Base-by-base conservation (phyloP, 2,329 filamentous ascomycete species). In the Penicillium vulpinum region DNA sequence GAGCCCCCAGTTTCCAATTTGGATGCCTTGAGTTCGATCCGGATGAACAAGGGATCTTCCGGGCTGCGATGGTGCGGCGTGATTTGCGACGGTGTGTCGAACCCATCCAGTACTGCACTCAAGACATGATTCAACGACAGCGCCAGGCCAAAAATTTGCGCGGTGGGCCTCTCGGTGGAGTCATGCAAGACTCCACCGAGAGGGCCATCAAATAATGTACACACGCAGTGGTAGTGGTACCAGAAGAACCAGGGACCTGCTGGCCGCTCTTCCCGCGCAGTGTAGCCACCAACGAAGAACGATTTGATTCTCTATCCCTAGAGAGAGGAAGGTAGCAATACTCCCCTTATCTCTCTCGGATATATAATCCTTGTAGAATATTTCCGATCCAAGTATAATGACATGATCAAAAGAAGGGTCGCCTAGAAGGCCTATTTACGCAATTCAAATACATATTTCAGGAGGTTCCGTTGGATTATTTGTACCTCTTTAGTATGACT, bases 11-110 rank as follows among this genome's bases (percentile, higher is more conserved):
- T 35, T 51, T 51, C 31, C 49, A 36, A 24, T 51, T 51, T 51
- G 49, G 49, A 36, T 44, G 49, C 18, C 49, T 51, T 11, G 49
- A 51, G 15, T 51, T 51, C 15, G 49, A 51, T 33, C 49, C 49
- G 4, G 49, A 51, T 26, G 49, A 51, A 21, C 49, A 51, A 29
- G 49, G 22, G 29, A 51, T 51, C 11, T 51, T 51, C 28, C 49
- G 49, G 9, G 8, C 28, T 51, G 49, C 49, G 22, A 43, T 51
- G 38, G 39, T 45, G 26, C 26, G 26, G 26, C 26, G 6, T 28
- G 49, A 52, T 45, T 52, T 52, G 29, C 26, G 49, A 24, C 38
- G 39, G 21, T 52, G 49, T 26, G 22, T 52, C 21, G 49, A 52
- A 21, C 44, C 49, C 13, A 43, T 52, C n/a, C 39, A 45, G 29